These are phyloP conservation scores for Serendipita sp. DNA, from an alignment of 768 basidiomycete genomes.

Conservation along the genomic window DNA sequence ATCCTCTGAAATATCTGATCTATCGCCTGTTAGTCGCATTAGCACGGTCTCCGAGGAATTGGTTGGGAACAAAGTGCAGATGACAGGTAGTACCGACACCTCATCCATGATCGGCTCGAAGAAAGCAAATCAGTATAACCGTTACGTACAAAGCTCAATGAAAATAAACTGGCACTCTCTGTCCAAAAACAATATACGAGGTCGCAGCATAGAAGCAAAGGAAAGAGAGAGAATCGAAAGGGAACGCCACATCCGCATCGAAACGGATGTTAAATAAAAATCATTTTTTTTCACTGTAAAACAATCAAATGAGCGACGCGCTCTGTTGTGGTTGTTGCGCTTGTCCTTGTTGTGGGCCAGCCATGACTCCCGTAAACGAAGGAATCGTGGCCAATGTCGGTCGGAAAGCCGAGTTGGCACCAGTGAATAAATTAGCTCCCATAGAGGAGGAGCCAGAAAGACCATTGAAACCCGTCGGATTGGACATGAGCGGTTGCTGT, in stretches of 20 bases:
- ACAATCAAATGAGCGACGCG: not conserved
- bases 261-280: not conserved
- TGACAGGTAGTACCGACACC: no score
- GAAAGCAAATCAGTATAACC: no score
- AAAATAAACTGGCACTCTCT: no score
- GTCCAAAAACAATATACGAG: no score
- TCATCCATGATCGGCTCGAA: no score
- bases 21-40: no score
- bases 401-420: not conserved
- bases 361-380: constrained; percentile 8
- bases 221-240: not conserved
- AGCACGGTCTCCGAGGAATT: no score
- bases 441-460: not conserved
- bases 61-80: no score
- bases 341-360: constrained; percentile 6
- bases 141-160: no score
- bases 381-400: not conserved
- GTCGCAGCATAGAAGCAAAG: not conserved
- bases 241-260: not conserved
- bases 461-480: not conserved
- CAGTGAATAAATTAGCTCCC: not conserved
- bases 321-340: constrained; percentile 8
- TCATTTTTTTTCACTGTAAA: not conserved
- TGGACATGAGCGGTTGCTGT: constrained; percentile 7
- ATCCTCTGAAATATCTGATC: no score